Evolutionary conservation across 495 filamentous ascomycete genomes (phyloP).

Genomic region (Cudoniella acicularis): DNA sequence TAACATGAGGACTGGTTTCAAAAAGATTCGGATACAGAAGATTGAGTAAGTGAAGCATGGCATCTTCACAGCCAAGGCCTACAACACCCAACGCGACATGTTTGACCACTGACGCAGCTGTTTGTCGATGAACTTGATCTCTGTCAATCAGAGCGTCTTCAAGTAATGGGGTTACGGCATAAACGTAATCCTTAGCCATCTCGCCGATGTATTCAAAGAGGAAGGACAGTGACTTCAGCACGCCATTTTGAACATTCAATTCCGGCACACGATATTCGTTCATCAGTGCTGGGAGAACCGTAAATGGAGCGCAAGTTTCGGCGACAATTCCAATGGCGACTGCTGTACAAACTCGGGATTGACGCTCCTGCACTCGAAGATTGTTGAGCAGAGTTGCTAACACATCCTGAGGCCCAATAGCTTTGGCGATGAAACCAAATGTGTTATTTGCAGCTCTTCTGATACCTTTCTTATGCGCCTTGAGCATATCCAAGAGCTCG

Average conservation of each 20-base stretch:
- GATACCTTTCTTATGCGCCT: slow-evolving; percentile 99
- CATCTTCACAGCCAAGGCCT: slow-evolving; percentile 96
- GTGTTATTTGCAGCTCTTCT: slow-evolving; percentile 99
- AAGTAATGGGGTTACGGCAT: slow-evolving; percentile 93
- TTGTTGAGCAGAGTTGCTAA: slow-evolving; percentile 95
- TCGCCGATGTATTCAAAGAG: slow-evolving; percentile 99
- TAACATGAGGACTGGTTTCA: slow-evolving; percentile 97
- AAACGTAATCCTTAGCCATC: slow-evolving; percentile 99
- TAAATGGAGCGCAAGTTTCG: slow-evolving; percentile 98
- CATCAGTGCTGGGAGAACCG: slow-evolving; percentile 97
- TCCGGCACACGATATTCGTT: slow-evolving; percentile 99
- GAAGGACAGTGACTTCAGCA: slow-evolving; percentile 95
- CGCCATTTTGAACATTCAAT: slow-evolving; percentile 98
- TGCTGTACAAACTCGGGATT: slow-evolving; percentile 96
- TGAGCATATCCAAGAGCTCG: slow-evolving; percentile 98
- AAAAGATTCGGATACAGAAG: slow-evolving; percentile 96
- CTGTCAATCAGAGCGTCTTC: slow-evolving; percentile 97
- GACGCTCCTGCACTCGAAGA: slow-evolving; percentile 92
- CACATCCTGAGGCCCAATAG: slow-evolving; percentile 97
- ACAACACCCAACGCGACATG: slow-evolving; percentile 95
- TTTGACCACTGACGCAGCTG: slow-evolving; percentile 93
- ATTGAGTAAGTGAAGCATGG: slow-evolving; percentile 96
- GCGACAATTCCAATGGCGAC: slow-evolving; percentile 99
- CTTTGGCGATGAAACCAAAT: slow-evolving; percentile 99
- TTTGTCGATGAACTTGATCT: slow-evolving; percentile 97